A percentile compares a stretch with the other conserved stretches of the same genome.
Evolutionary conservation across 2,329 filamentous ascomycete genomes (phyloP).

Genomic region (Botrytis galanthina): DNA sequence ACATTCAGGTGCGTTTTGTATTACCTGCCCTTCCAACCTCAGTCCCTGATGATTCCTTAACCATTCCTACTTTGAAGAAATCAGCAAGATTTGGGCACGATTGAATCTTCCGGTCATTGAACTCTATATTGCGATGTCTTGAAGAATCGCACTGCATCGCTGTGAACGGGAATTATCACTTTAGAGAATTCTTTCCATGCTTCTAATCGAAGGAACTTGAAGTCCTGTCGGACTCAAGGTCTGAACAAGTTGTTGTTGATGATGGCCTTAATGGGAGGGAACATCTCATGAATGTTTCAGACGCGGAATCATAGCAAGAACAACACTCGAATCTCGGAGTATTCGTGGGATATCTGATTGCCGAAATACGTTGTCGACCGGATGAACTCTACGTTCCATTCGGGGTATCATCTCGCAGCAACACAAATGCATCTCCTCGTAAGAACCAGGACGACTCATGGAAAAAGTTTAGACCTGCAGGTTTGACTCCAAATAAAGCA

Average conservation of each 20-base stretch:
- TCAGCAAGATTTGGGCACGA: background rate
- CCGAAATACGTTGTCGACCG: background rate
- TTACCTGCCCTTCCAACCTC: too few species aligned
- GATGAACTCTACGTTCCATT: background rate
- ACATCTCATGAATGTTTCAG: background rate
- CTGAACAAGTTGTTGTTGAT: background rate
- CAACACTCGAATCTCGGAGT: background rate
- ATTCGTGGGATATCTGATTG: background rate
- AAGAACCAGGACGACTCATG: background rate
- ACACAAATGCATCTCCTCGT: background rate
- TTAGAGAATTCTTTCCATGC: background rate
- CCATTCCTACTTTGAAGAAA: background rate
- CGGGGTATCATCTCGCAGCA: background rate
- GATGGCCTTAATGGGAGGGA: too few species aligned
- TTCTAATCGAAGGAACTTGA: background rate
- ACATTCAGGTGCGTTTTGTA: too few species aligned
- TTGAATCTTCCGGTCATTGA: background rate
- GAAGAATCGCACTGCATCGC: background rate
- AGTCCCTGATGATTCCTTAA: too few species aligned
- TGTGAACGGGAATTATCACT: background rate
- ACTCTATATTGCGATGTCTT: background rate
- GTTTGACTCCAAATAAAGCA: background rate
- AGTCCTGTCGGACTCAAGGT: background rate
- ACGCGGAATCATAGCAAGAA: background rate
- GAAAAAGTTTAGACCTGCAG: background rate